Conservation (phyloP, 306 rosid genomes). For the Phaseolus lunatus region DNA sequence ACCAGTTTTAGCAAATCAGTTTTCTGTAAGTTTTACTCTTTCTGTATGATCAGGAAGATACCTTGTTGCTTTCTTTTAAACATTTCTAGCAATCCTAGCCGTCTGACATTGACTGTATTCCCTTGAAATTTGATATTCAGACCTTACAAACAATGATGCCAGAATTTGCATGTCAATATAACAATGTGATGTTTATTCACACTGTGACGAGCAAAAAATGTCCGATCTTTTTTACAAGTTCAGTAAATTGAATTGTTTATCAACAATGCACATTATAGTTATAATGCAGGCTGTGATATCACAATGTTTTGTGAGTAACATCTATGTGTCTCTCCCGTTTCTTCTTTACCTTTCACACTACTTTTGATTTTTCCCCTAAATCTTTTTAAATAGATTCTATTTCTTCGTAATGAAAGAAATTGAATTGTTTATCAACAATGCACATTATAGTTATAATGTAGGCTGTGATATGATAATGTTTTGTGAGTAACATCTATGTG, state of each 20-base stretch:
- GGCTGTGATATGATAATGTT: background rate
- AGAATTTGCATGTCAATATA: background rate
- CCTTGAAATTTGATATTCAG: background rate
- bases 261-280: background rate
- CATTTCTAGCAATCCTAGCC: constrained; percentile 11
- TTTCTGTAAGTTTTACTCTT: constrained; percentile 71
- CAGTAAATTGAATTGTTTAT: constrained; percentile 14
- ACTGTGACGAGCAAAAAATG: background rate
- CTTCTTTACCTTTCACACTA: constrained; percentile 7
- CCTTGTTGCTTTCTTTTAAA: constrained; percentile 30
- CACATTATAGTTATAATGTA: background rate
- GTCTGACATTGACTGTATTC: background rate
- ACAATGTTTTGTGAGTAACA: background rate
- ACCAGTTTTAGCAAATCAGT: constrained; percentile 90
- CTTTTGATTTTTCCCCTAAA: background rate
- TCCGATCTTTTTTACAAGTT: background rate
- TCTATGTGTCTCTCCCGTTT: background rate
- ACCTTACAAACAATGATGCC: background rate
- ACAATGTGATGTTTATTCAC: background rate
- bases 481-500: background rate
- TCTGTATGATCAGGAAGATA: constrained; percentile 33
- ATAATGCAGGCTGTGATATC: background rate
- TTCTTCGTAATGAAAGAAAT: constrained; percentile 13
- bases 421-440: background rate
- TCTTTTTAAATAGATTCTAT: background rate